Conservation (phyloP, 1,284 basidiomycete genomes). For the Rhodotorula sp. region DNA sequence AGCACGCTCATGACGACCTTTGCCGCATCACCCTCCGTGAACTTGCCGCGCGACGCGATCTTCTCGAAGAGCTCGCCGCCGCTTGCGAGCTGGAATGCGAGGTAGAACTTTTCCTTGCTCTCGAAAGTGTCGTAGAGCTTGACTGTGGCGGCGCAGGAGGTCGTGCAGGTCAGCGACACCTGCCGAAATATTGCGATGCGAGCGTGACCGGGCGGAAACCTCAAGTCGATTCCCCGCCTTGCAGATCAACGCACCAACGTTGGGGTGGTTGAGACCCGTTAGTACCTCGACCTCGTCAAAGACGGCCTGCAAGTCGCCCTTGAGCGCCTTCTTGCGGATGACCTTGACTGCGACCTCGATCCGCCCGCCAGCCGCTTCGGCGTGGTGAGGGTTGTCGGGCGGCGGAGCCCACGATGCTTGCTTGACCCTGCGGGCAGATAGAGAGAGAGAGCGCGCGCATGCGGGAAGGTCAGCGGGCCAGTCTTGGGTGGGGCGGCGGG, state of each 20-base stretch:
- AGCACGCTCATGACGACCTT: constrained; percentile 64
- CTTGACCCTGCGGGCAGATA: constrained; percentile 19
- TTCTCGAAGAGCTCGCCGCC: constrained; percentile 77
- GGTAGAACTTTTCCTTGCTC: constrained; percentile 83
- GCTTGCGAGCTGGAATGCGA: constrained; percentile 84
- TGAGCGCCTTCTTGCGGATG: constrained; percentile 38
- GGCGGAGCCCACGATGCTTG: constrained; percentile 37
- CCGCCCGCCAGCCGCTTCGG: constrained; percentile 18
- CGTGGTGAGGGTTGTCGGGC: constrained; percentile 12
- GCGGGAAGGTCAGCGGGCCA: too few relatives aligned
- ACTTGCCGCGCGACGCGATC: constrained; percentile 77
- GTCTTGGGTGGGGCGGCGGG: not conserved
- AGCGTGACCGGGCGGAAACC: too few relatives aligned
- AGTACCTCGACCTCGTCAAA: constrained; percentile 78
- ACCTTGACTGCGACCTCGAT: constrained; percentile 41
- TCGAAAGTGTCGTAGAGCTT: constrained; percentile 94
- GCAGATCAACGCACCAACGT: constrained; percentile 60
- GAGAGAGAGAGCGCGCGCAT: not conserved
- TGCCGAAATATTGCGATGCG: too few relatives aligned
- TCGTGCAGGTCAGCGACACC: not conserved
- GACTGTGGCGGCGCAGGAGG: constrained; percentile 56
- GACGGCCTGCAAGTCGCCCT: constrained; percentile 28
- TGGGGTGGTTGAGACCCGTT: constrained; percentile 79
- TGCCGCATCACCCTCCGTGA: constrained; percentile 84
- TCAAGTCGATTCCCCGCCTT: not conserved